phyloP scores from a whole-genome alignment of 345 rosid species.

The Leavenworthia alabamica region DNA sequence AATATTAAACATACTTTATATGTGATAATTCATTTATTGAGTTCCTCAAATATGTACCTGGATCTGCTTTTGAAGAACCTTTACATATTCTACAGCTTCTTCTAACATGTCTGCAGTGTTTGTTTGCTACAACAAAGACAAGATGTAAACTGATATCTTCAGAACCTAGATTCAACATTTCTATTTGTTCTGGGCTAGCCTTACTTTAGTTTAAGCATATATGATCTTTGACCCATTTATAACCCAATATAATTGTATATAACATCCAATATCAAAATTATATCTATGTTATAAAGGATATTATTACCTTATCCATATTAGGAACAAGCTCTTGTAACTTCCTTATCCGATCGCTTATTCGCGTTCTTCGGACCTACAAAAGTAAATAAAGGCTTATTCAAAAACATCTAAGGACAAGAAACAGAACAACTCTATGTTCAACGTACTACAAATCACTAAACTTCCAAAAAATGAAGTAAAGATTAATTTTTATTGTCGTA shows the following conservation, averaged over 20 bases:
- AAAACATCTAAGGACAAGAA: not conserved
- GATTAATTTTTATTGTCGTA: not conserved
- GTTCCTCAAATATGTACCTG: slow-evolving; percentile 39
- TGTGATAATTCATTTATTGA: not conserved
- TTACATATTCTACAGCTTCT: slow-evolving; percentile 73
- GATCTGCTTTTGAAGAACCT: slow-evolving; percentile 64
- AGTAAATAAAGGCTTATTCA: not conserved
- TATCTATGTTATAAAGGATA: not conserved
- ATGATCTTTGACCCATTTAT: not conserved
- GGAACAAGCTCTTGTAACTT: slow-evolving; percentile 84
- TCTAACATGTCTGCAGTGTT: slow-evolving; percentile 87
- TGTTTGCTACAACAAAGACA: slow-evolving; percentile 58
- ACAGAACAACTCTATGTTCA: not conserved
- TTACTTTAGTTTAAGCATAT: not conserved
- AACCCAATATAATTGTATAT: not conserved
- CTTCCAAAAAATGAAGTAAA: not conserved
- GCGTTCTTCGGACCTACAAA: slow-evolving; percentile 62
- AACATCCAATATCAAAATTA: not conserved
- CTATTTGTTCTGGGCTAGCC: not conserved
- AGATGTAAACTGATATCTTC: not conserved
- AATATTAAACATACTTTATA: slow-evolving; percentile 12
- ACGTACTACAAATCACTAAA: not conserved
- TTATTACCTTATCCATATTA: slow-evolving; percentile 70
- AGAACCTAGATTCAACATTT: not conserved
- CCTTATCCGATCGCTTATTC: slow-evolving; percentile 43